Conservation (phyloP, 257 asterid genomes). For the Jasminum sambac region DNA sequence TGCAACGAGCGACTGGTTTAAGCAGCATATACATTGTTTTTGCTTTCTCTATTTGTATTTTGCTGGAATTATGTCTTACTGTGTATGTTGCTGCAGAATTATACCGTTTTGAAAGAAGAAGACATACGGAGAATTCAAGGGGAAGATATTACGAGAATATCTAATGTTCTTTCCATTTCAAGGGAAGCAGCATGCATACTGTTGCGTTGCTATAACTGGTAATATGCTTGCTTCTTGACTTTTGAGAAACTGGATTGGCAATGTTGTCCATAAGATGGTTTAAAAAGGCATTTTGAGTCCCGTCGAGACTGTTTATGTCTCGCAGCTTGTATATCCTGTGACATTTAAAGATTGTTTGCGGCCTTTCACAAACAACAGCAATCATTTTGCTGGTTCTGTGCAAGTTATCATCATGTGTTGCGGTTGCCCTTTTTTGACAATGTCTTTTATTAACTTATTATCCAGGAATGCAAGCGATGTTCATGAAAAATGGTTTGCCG, state of each 20-base stretch:
- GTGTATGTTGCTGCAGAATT: slow-evolving; percentile 59
- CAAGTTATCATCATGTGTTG: neutral
- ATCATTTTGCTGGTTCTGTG: slow-evolving; percentile 5
- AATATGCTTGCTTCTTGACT: slow-evolving; percentile 19
- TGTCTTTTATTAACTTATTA: slow-evolving; percentile 18
- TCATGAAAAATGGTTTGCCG: slow-evolving; percentile 90
- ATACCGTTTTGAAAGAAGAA: slow-evolving; percentile 73
- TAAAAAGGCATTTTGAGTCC: neutral
- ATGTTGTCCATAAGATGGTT: neutral
- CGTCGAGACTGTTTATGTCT: slow-evolving; percentile 2
- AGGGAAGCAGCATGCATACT: slow-evolving; percentile 77
- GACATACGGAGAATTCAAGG: slow-evolving; percentile 69
- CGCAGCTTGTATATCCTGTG: slow-evolving; percentile 8
- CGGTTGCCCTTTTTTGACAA: slow-evolving; percentile 17
- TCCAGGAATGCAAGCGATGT: slow-evolving; percentile 84
- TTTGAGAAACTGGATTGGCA: slow-evolving; percentile 6
- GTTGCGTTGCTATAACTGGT: slow-evolving; percentile 83
- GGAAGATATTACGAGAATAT: slow-evolving; percentile 69
- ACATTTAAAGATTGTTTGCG: slow-evolving; percentile 16
- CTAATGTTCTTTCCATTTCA: slow-evolving; percentile 77
- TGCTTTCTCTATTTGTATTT: slow-evolving; percentile 4
- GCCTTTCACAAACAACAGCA: slow-evolving; percentile 3
- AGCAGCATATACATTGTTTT: slow-evolving; percentile 10
- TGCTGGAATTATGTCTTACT: neutral
- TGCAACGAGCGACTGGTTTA: slow-evolving; percentile 4